phyloP scores from a whole-genome alignment of 371 early-diverging fungal genomes.

The Mortierella sp. region DNA sequence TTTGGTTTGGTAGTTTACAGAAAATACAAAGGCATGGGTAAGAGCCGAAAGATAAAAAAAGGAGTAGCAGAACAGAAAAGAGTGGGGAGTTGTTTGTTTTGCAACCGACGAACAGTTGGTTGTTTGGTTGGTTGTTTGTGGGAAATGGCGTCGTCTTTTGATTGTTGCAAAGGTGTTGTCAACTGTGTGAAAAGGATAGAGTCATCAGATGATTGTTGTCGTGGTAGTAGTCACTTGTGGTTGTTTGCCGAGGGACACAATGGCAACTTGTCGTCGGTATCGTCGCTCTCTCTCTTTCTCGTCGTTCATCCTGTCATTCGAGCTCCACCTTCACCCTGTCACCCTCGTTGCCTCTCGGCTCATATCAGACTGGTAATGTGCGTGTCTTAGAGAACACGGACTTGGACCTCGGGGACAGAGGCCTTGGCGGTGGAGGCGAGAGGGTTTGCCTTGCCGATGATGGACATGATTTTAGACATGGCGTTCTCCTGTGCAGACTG shows the following conservation, averaged over 20 bases:
- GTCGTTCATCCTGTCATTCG: not conserved
- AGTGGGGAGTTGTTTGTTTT: constrained; percentile 3
- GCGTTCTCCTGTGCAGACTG: constrained; percentile 52
- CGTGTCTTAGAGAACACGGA: constrained; percentile 15
- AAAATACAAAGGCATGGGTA: constrained; percentile 1
- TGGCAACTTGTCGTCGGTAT: not conserved
- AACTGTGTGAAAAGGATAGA: not conserved
- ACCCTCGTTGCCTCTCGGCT: not conserved
- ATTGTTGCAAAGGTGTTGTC: not conserved
- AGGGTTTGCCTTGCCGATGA: constrained; percentile 42
- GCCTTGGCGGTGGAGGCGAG: constrained; percentile 33
- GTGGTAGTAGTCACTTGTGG: not conserved
- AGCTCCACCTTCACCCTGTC: not conserved
- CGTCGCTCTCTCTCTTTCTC: not conserved
- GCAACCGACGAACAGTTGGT: not conserved
- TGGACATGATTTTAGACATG: constrained; percentile 54
- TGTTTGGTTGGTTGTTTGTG: not conserved
- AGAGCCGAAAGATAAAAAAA: constrained; percentile 9
- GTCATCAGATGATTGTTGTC: not conserved
- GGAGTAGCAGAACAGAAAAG: not conserved
- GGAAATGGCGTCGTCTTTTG: not conserved
- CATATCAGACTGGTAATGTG: not conserved
- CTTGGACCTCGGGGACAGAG: constrained; percentile 27
- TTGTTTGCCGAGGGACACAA: not conserved
- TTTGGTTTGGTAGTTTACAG: constrained; percentile 6